Base-by-base conservation (phyloP, 108 stramenopile species). In the Pseudonitzschia multiseries region DNA sequence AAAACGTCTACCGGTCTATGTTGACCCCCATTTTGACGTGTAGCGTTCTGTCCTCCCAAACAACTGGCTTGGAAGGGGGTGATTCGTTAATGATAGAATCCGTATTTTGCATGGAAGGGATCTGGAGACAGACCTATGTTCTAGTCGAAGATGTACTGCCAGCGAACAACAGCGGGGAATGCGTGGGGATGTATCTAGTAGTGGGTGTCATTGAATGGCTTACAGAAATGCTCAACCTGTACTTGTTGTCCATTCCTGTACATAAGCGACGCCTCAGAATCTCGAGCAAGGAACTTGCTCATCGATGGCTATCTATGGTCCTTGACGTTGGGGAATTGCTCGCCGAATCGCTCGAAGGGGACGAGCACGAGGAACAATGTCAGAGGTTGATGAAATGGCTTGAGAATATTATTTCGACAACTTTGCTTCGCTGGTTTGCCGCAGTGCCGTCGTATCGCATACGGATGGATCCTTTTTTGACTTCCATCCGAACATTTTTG, bases 1-100 rank as follows among this genome's bases (percentile, higher is more conserved):
- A 48, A 50, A 62, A 5, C 14, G 57, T 21, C 57, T 53, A 68
- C 54, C 36, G 70, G 21, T 60, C 27, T 20, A 69, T 83, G 67
- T 13, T 83, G 26, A 79, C 52, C 51, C 82, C 82, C 15, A 69
- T 83, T 33, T 51, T 83, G 70, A 57, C 78, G 1, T 60, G 73
- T 18, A 43, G 44, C 44, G 78, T 83, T 12, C 48, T 83, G 5
- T 71, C 77, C 1, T 31, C 69, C 8, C 28, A 68, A n/a, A 52
- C 31, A 41, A 20, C 14, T 14, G 15, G 24, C 8, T 48, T 44
- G 26, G 13, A 18, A 21, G 66, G 46, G 2, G 28, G 28, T 48
- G 46, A 44, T 44, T 44, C 42, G 15, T 48, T 54, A 21, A 21
- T 52, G 18, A 44, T 68, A 9, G 73, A 75, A 48, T 29, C 63